These are phyloP conservation scores for Schwanniomyces vanrijiae DNA, from an alignment of 805 yeast genomes.

Conservation along the genomic window DNA sequence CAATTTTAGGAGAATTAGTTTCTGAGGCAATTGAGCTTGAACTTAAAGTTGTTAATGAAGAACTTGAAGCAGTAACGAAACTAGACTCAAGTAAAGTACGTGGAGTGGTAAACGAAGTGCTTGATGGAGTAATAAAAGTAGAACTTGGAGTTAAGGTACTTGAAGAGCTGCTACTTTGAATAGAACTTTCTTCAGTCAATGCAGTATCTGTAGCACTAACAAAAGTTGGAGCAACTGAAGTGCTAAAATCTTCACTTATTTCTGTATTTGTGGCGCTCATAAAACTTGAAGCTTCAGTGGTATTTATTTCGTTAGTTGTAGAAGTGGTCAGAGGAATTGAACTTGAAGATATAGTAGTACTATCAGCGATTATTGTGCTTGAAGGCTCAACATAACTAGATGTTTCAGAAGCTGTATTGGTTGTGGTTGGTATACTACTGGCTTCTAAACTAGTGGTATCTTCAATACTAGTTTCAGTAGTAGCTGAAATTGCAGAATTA, in stretches of 20 bases:
- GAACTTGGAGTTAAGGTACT: conserved; percentile 1
- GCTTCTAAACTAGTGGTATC: neutral
- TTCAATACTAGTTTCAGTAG: conserved; percentile 1
- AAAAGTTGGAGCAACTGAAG: neutral
- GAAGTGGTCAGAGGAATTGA: neutral
- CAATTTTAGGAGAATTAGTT: neutral
- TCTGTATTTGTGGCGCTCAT: neutral
- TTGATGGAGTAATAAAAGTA: neutral
- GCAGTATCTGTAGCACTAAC: neutral
- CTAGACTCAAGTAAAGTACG: too few relatives aligned
- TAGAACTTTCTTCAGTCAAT: neutral
- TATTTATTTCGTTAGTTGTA: neutral
- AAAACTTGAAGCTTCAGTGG: neutral
- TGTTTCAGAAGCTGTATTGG: too few relatives aligned
- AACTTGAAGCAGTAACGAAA: too few relatives aligned
- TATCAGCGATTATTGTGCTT: neutral
- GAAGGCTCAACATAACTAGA: neutral
- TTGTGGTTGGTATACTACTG: neutral
- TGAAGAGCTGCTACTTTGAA: too few relatives aligned
- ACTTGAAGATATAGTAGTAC: conserved; percentile 1
- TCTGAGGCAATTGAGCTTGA: neutral
- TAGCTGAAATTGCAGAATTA: conserved; percentile 1
- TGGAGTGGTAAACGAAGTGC: neutral
- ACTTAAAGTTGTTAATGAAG: neutral
- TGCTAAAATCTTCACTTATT: neutral